Evolutionary conservation across 164 flowering plant species (phyloP).

Genomic region (Malania oleifera): DNA sequence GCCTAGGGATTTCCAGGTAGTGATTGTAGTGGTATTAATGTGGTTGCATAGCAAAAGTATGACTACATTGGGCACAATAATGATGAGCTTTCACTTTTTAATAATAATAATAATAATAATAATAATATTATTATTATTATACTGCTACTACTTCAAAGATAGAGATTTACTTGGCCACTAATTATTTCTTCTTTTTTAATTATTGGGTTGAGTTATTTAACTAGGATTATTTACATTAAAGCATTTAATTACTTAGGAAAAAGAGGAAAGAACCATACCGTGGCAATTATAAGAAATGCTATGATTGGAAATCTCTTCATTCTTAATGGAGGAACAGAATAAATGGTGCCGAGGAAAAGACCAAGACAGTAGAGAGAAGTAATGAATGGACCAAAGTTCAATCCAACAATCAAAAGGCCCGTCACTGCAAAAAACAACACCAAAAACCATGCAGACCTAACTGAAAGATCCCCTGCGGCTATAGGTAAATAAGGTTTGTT

Average conservation of each 20-base stretch:
- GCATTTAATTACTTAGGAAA: not conserved
- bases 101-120: no score
- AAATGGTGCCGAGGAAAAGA: slow-evolving; percentile 91
- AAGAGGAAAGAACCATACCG: slow-evolving; percentile 41
- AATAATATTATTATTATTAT: no score
- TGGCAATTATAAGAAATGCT: slow-evolving; percentile 97
- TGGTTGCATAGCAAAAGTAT: no score
- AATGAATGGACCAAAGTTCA: slow-evolving; percentile 89
- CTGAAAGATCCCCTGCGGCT: slow-evolving; percentile 98
- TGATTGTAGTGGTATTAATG: no score
- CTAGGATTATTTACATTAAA: no score
- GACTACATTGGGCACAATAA: no score
- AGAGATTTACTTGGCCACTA: no score
- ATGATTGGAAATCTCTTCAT: slow-evolving; percentile 90
- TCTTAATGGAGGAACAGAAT: slow-evolving; percentile 97
- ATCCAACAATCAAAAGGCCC: slow-evolving; percentile 62
- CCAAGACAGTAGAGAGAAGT: slow-evolving; percentile 84
- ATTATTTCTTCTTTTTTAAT: no score
- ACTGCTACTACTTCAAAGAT: no score
- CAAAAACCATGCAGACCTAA: slow-evolving; percentile 85
- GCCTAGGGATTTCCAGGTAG: no score
- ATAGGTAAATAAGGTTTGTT: slow-evolving; percentile 98
- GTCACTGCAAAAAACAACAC: slow-evolving; percentile 70
- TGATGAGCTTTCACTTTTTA: no score
- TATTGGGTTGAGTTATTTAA: no score